Percentiles rank a stretch among this genome's conserved stretches.
Evolutionary conservation across 306 rosid species (phyloP).

Genomic region (Trifolium repens): DNA sequence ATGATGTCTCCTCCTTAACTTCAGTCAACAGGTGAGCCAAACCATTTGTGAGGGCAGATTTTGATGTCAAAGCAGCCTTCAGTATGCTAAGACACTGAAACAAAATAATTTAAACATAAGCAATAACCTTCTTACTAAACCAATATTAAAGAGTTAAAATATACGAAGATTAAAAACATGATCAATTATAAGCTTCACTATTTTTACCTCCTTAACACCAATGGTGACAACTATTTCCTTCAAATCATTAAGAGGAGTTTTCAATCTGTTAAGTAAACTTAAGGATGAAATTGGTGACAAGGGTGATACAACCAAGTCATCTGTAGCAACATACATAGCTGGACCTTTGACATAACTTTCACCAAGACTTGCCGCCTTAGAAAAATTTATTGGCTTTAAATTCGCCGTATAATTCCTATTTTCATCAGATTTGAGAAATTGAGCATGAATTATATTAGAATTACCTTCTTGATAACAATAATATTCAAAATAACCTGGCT

Average conservation of each 20-base stretch:
- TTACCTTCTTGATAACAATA: fast-evolving
- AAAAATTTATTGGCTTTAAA: background rate
- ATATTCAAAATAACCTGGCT: background rate
- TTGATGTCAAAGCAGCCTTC: background rate
- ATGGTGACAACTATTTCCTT: background rate
- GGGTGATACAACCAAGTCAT: background rate
- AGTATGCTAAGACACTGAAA: background rate
- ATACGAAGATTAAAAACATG: too few relatives aligned
- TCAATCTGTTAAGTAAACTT: background rate
- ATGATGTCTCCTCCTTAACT: too few relatives aligned
- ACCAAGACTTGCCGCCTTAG: background rate
- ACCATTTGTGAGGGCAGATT: background rate
- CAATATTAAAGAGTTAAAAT: too few relatives aligned
- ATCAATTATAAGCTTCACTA: background rate
- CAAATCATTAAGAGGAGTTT: background rate
- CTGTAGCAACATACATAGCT: background rate
- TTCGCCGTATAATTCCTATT: background rate
- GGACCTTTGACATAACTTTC: background rate
- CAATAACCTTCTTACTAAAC: too few relatives aligned
- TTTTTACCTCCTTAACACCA: background rate
- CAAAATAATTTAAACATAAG: too few relatives aligned
- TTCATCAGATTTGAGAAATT: background rate
- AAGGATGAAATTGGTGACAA: background rate
- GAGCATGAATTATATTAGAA: background rate
- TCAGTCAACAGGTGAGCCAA: too few relatives aligned